A percentile compares a stretch with the other conserved stretches of the same genome.
Evolutionary conservation across 2,329 filamentous ascomycete genomes (phyloP).

Genomic region (Curvularia verruculosa): DNA sequence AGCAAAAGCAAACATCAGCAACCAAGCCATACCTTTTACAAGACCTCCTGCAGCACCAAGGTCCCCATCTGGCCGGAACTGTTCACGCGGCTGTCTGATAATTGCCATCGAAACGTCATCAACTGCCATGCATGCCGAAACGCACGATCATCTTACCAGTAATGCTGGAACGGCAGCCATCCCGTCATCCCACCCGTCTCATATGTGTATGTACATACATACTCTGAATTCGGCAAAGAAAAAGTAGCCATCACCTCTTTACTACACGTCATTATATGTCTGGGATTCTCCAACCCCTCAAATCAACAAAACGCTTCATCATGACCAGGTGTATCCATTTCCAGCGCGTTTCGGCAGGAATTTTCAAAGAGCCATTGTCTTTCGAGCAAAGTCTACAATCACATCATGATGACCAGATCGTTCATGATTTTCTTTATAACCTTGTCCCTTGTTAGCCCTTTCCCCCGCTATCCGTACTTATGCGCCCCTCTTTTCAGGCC

Average conservation of each 20-base stretch:
- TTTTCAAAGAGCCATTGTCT: neutral
- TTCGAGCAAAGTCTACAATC: neutral
- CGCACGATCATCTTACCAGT: neutral
- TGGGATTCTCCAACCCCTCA: neutral
- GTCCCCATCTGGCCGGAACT: slow-evolving; percentile 28
- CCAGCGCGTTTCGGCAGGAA: neutral
- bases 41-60: slow-evolving; percentile 29
- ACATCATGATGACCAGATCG: neutral
- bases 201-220: neutral
- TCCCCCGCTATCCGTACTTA: neutral
- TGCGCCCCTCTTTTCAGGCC: neutral
- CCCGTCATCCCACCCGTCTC: neutral
- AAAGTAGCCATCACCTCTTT: neutral
- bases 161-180: neutral
- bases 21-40: slow-evolving; percentile 18
- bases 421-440: neutral
- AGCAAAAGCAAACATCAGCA: slow-evolving; percentile 8
- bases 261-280: neutral
- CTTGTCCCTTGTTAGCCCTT: neutral
- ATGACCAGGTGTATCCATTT: neutral
- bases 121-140: slow-evolving; percentile 10
- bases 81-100: slow-evolving; percentile 17
- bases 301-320: neutral
- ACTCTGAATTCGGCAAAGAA: neutral
- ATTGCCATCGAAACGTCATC: slow-evolving; percentile 28